Conservation (phyloP, 371 early-diverging fungal genomes). For the Mortierella sp. region DNA sequence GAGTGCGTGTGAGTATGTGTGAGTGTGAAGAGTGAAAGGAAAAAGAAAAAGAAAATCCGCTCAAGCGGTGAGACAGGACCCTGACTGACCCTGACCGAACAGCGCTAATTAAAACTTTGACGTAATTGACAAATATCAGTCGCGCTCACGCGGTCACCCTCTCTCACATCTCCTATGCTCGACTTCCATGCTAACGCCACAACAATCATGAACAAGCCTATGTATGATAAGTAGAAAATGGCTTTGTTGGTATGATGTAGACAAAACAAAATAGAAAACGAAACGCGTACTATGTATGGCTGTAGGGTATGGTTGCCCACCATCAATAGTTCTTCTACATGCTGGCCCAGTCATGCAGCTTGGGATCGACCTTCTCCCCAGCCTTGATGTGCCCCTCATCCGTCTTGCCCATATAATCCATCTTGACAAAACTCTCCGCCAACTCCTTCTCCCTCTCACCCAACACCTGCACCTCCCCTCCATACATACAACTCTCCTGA, state of each 20-base stretch:
- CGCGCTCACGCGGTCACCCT: too few species aligned
- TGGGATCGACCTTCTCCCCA: neutral
- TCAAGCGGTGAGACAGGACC: neutral
- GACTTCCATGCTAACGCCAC: neutral
- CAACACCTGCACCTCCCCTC: slow-evolving; percentile 12
- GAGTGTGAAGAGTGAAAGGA: neutral
- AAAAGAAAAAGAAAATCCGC: neutral
- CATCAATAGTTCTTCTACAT: neutral
- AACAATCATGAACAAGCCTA: neutral
- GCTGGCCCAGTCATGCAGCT: slow-evolving; percentile 16
- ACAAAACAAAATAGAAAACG: neutral
- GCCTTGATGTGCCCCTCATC: neutral
- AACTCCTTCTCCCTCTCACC: slow-evolving; percentile 3
- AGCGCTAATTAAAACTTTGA: neutral
- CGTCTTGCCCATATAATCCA: slow-evolving; percentile 21
- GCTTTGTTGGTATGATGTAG: too few species aligned
- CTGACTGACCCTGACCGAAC: slow-evolving; percentile 1
- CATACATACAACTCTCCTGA: slow-evolving; percentile 22
- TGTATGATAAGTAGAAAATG: neutral
- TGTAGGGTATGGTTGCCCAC: too few species aligned
- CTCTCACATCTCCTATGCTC: too few species aligned
- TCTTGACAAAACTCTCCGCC: slow-evolving; percentile 16
- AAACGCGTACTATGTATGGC: too few species aligned
- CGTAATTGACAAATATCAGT: neutral
- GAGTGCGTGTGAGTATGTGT: neutral